Percentiles rank a stretch among this genome's conserved stretches.
phyloP scores from a whole-genome alignment of 169 alveolate species.

The Toxoplasma gondii region DNA sequence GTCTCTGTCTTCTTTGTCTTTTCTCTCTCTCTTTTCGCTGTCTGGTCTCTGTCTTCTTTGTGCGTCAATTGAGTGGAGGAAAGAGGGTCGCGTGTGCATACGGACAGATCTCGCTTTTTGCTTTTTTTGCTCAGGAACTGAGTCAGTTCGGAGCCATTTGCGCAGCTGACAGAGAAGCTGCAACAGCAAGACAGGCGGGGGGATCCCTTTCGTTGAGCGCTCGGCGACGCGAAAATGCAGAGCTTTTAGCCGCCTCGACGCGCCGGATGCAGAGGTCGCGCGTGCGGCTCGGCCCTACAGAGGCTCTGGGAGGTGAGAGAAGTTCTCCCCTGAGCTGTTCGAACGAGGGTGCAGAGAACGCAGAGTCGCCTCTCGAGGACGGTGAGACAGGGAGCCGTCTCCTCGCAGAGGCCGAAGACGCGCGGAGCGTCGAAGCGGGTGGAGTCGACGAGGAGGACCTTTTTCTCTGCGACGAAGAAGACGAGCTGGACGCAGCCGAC shows the following conservation, averaged over 20 bases:
- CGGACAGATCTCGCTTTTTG: neutral
- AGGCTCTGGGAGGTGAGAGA: neutral
- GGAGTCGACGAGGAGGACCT: neutral
- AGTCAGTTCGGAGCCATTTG: neutral
- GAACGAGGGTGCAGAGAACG: neutral
- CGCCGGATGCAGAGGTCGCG: neutral
- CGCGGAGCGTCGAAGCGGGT: neutral
- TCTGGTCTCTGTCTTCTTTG: no score
- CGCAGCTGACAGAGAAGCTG: neutral
- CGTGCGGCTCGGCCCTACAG: neutral
- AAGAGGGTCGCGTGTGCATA: no score
- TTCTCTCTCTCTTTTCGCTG: no score
- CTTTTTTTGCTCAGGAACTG: neutral
- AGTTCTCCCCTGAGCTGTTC: neutral
- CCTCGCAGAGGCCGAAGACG: neutral
- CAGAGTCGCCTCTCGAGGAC: neutral
- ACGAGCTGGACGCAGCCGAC: neutral
- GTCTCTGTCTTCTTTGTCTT: no score
- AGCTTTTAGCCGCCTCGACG: conserved; percentile 3
- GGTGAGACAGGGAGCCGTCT: neutral
- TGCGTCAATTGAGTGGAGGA: no score
- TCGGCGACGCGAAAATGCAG: neutral
- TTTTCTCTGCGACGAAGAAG: neutral
- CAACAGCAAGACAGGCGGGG: neutral
- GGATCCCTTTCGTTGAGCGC: neutral